A percentile compares a stretch with the other conserved stretches of the same genome.
Evolutionary conservation across 1,284 basidiomycete species (phyloP).

Genomic region (Sporisorium sorghi): DNA sequence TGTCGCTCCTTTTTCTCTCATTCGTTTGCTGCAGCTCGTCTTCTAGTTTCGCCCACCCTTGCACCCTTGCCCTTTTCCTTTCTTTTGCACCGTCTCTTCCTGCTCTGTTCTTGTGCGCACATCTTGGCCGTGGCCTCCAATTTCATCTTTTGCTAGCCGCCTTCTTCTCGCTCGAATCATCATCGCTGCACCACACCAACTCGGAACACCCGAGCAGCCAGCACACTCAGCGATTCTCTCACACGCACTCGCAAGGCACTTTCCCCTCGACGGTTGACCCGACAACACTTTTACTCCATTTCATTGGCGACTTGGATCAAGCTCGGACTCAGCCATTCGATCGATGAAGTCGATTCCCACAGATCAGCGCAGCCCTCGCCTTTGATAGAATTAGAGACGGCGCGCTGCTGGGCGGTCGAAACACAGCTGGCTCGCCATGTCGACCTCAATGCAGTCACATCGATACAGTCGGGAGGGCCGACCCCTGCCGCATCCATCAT

Average conservation of each 20-base stretch:
- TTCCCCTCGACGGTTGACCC: neutral
- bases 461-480: conserved; percentile 10
- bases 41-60: conserved; percentile 7
- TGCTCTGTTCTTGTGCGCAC: neutral
- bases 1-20: neutral
- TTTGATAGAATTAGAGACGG: neutral
- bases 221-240: neutral
- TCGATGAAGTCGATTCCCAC: conserved; percentile 2
- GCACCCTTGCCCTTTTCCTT: neutral
- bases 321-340: neutral
- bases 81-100: conserved; percentile 1
- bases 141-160: neutral
- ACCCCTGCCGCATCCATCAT: conserved; percentile 11
- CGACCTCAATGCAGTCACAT: conserved; percentile 22
- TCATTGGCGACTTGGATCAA: neutral
- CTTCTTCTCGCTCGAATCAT: neutral
- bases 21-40: conserved; percentile 9
- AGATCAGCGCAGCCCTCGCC: conserved; percentile 1
- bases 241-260: neutral
- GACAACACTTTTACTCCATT: neutral
- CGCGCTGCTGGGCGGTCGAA: conserved; percentile 2
- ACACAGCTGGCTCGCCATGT: conserved; percentile 16
- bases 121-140: neutral
- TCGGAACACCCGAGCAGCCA: conserved; percentile 3
- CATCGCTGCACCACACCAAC: neutral